phyloP scores from a whole-genome alignment of 495 filamentous ascomycete genomes.

The Penicillium atrosanguineum region DNA sequence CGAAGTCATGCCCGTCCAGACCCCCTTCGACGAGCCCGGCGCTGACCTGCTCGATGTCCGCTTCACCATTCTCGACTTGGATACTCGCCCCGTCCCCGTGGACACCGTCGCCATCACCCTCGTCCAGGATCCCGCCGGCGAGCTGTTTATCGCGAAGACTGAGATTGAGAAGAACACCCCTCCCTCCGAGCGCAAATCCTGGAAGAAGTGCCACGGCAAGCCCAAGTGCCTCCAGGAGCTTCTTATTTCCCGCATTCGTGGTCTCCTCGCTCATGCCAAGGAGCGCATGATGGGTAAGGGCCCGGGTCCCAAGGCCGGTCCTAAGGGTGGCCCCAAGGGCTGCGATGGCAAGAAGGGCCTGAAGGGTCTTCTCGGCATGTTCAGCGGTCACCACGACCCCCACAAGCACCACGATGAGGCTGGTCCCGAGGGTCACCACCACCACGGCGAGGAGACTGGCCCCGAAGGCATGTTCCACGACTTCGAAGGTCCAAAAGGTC shows the following conservation, averaged over 20 bases:
- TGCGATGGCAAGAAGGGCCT: conserved; percentile 28
- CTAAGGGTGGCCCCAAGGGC: conserved; percentile 33
- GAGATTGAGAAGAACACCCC: conserved; percentile 37
- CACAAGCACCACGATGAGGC: conserved; percentile 12
- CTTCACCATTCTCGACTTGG: conserved; percentile 50
- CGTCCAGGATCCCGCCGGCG: conserved; percentile 35
- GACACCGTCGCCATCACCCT: conserved; percentile 46
- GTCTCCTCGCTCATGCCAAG: conserved; percentile 38
- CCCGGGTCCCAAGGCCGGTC: conserved; percentile 24
- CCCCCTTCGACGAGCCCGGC: conserved; percentile 26
- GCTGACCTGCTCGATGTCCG: conserved; percentile 38
- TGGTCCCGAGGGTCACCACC: conserved; percentile 10
- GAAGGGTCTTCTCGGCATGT: conserved; percentile 5
- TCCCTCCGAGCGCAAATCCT: conserved; percentile 32
- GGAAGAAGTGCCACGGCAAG: conserved; percentile 42
- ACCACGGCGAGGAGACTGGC: conserved; percentile 9
- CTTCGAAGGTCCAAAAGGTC: conserved; percentile 3
- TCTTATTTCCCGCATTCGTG: conserved; percentile 37
- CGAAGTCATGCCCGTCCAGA: conserved; percentile 36
- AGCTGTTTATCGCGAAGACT: conserved; percentile 37
- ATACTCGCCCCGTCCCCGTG: conserved; percentile 47
- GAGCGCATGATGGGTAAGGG: conserved; percentile 35
- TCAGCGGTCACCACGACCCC: conserved; percentile 10
- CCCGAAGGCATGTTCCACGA: conserved; percentile 10
- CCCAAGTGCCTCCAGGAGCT: conserved; percentile 39